Base-by-base conservation (phyloP, 2,329 filamentous ascomycete genomes). In the Aspergillus novoparasiticus region DNA sequence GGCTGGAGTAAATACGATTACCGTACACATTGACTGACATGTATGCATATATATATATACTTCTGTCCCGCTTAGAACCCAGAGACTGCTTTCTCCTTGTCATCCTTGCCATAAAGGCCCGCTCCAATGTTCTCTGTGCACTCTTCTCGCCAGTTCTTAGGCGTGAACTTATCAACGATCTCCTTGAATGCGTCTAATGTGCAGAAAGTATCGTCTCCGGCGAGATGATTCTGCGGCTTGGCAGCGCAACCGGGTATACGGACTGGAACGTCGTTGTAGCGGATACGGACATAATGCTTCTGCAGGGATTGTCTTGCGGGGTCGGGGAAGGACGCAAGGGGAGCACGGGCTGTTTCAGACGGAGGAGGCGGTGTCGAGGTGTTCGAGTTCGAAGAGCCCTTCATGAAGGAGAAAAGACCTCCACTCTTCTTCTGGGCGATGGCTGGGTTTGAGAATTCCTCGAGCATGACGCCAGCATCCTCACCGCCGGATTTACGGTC, bases 181-280 rank as follows among this genome's bases (percentile, higher is more conserved):
- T 87, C 83, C 79, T 98, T 98, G 84, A 99, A 99, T 0, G 94
- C 93, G 61, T 90, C 87, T 71, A 99, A 79, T 0, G 94, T 98
- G 79, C 95, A 99, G 73, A 98, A 94, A 30, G 88, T 91, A 69
- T 93, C 89, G 70, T 98, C 91, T 0, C 93, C 93, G 1, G 92
- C 87, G 3, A 97, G 83, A 78, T 99, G 95, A 64, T 94, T 96
- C 8, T 93, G 92, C 0, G 83, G 78, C 11, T 84, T 79, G 68
- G 85, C 88, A 14, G 78, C 78, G 77, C 95, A 99, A 3, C 92
- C 94, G 0, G 94, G 94, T 21, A 99, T 84, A 16, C 85, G 87
- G 73, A 98, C 87, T 4, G 93, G 86, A 59, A 85, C 84, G 76
- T 98, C 95, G 71, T 99, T 99, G 79, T 96, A 99, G 57, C 94